phyloP scores from a whole-genome alignment of 176 grass and related monocot species.

The Zizania latifolia region DNA sequence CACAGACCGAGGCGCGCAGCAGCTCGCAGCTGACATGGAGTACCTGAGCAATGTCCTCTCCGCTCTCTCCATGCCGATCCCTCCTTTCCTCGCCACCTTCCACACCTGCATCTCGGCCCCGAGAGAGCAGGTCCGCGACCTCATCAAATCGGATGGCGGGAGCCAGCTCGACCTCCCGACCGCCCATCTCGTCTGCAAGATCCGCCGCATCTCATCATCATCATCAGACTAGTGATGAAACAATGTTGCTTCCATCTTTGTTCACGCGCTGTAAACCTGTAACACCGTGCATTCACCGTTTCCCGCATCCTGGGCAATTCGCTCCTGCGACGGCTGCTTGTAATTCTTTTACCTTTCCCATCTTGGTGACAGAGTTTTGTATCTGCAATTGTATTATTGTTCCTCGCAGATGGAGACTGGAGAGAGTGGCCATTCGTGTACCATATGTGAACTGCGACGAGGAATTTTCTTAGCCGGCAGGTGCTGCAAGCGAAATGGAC shows the following conservation, averaged over 20 bases:
- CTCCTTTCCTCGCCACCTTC: slow-evolving; percentile 72
- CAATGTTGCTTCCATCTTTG: neutral
- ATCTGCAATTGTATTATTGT: slow-evolving; percentile 16
- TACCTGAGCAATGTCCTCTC: slow-evolving; percentile 91
- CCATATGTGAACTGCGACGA: neutral
- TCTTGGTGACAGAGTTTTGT: neutral
- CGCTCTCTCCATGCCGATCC: slow-evolving; percentile 85
- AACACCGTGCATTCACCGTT: neutral
- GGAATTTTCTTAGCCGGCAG: neutral
- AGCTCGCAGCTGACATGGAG: slow-evolving; percentile 89
- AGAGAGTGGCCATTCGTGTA: neutral
- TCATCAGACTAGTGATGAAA: slow-evolving; percentile 55
- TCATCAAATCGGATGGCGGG: slow-evolving; percentile 60
- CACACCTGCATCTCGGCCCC: slow-evolving; percentile 65
- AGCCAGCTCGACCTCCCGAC: slow-evolving; percentile 77
- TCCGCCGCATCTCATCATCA: slow-evolving; percentile 64
- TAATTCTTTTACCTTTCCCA: neutral
- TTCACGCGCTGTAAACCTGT: neutral
- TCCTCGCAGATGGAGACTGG: neutral
- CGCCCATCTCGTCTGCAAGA: slow-evolving; percentile 83
- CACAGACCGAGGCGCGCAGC: slow-evolving; percentile 66
- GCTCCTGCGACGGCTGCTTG: neutral
- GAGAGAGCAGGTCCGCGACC: slow-evolving; percentile 56
- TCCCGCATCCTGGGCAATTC: neutral
- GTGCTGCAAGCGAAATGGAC: neutral